Base-by-base conservation (phyloP, 2,329 filamentous ascomycete genomes). In the Aspergillus costaricaensis region DNA sequence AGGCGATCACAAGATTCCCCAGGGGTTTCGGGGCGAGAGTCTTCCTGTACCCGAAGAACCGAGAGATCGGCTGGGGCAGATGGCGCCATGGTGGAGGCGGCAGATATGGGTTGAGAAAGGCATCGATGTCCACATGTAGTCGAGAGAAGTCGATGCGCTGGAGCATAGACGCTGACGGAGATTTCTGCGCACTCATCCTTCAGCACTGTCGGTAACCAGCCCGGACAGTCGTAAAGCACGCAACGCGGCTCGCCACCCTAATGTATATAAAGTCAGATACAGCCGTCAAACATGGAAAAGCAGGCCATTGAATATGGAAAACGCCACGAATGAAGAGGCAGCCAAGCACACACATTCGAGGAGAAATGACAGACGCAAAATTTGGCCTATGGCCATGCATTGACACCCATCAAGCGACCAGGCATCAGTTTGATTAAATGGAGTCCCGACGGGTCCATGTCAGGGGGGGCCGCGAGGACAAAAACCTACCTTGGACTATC, bases 71-170 rank as follows among this genome's bases (percentile, higher is more conserved):
- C 50, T 80, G 80, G 0, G 92, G 92, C 1, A 96, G 71, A 48
- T 80, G 77, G 27, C 83, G 78, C 72, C 91, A 83, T 67, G 84
- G 85, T 43, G 89, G 88, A 14, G 84, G 79, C 8, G 90, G 90
- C 23, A 96, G 71, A 62, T 86, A 81, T 2, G 83, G 89, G 72
- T 94, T 92, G 54, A 96, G 73, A 72, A 88, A 86, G n/a, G 77
- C 78, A 80, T 96, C 92, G 64, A 96, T 85, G 76, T 95, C 86
- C 76, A 96, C 86, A 70, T 88, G 81, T 69, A 75, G 76, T 25
- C 67, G 66, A 17, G 63, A 68, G 5, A 70, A 66, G 48, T 70
- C 67, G 10, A 69, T 61, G 39, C 66, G 53, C 43, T 55, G 41
- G n/a, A 47, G 38, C 36, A 47, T 44, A 10, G 54, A 36, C 47